Evolutionary conservation across 1,139 yeast species (phyloP), one percentile per base, ranked within the genome.

Genomic region (Scheffersomyces quercinus): DNA sequence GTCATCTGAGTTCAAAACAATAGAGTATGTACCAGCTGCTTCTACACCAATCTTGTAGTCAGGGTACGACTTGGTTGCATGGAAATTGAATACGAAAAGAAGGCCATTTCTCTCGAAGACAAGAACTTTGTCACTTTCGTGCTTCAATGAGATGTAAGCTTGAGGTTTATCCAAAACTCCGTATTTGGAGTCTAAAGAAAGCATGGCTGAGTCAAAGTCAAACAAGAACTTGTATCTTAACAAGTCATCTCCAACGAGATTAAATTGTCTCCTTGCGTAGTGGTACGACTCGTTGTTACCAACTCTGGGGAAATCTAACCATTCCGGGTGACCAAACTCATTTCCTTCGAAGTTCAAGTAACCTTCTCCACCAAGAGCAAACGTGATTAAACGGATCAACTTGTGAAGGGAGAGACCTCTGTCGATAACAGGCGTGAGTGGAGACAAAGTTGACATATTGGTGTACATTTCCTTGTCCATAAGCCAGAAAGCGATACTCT

Each of bases 391-490:
- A 51, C 99, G 77, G 50, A 93, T 91, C 81, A 93, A 67, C 65
- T 93, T 93, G 69, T 93, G 99, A 49, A 93, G 73, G 9, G 97
- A 82, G 38, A 93, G 67, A 28, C 98, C 99, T 49, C 99, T 80
- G 57, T 90, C 96, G 51, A 93, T 77, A 11, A 85, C 79, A 2
- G 87, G 85, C 1, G 96, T 85, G 42, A 85, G 70, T 40, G 83
- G 88, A 1, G 89, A 71, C 41, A 91, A 61, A 1, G 73, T 74
- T 12, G 96, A 85, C 99, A 93, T 93, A 66, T 91, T 83, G 36
- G 98, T 91, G 67, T 93, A 93, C 99, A 93, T 90, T 54, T 91
- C 96, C 51, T 93, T 90, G 67, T 93, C 99, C 98, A 93, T 93
- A 47, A 93, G 75, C 99, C 99, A 93, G 61, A 93, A 93, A 0